These are phyloP conservation scores for Colletotrichum lindemuthianum DNA, from an alignment of 2,329 filamentous ascomycete species.

Conservation along the genomic window DNA sequence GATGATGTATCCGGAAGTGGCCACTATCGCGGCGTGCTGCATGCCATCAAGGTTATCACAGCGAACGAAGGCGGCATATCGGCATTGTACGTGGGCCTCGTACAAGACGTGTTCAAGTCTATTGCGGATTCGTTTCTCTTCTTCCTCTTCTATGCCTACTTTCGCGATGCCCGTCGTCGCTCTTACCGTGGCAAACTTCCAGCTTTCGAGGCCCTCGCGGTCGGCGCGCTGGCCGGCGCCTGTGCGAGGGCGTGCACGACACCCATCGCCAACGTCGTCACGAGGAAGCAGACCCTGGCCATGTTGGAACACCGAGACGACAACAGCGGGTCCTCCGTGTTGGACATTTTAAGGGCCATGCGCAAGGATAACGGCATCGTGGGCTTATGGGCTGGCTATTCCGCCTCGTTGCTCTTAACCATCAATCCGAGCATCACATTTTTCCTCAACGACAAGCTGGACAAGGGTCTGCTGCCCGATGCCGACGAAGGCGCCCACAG, in stretches of 20 bases:
- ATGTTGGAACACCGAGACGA: slow-evolving; percentile 14
- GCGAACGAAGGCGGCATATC: slow-evolving; percentile 73
- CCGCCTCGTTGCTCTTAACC: slow-evolving; percentile 80
- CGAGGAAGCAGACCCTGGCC: slow-evolving; percentile 78
- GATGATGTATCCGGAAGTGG: slow-evolving; percentile 30
- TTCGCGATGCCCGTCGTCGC: slow-evolving; percentile 46
- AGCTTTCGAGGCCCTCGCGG: slow-evolving; percentile 76
- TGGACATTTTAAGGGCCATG: slow-evolving; percentile 72
- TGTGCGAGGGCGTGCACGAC: slow-evolving; percentile 81
- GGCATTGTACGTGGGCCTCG: slow-evolving; percentile 76
- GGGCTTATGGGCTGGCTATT: slow-evolving; percentile 91
- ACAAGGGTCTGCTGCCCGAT: slow-evolving; percentile 64
- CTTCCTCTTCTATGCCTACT: slow-evolving; percentile 80
- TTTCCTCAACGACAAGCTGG: slow-evolving; percentile 79
- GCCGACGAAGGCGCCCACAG: slow-evolving; percentile 48
- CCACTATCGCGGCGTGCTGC: slow-evolving; percentile 72
- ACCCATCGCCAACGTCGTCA: slow-evolving; percentile 84
- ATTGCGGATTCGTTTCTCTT: slow-evolving; percentile 84
- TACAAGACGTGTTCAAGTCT: slow-evolving; percentile 73
- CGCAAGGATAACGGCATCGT: slow-evolving; percentile 73
- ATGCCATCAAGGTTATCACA: slow-evolving; percentile 78
- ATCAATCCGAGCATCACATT: slow-evolving; percentile 90
- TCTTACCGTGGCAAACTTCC: slow-evolving; percentile 56
- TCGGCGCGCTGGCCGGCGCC: slow-evolving; percentile 79
- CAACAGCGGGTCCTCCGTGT: slow-evolving; percentile 50